Base-by-base conservation (phyloP, 768 basidiomycete genomes). In the Floccularia luteovirens region DNA sequence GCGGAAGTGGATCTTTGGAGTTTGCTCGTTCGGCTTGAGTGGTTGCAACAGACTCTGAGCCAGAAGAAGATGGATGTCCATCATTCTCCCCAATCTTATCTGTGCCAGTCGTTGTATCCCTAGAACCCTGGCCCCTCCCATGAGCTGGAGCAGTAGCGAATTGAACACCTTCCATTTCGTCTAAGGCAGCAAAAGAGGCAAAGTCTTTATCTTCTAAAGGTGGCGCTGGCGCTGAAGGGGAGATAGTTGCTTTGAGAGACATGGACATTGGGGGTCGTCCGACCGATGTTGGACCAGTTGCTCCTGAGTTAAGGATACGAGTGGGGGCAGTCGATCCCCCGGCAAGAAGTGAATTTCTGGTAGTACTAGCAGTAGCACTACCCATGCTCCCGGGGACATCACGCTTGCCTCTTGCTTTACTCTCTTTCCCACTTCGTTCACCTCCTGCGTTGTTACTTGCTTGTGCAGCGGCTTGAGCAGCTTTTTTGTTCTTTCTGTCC, bases 401-500 rank as follows among this genome's bases (percentile, higher is more conserved):
- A 36, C 63, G 62, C 55, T 63, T 67, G 16, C 50, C 47, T 37
- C 58, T 67, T 2, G 55, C 56, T 31, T 42, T 64, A 52, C 39
- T 61, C 46, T 35, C 64, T 53, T 32, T 63, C 47, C 13, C 54
- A 45, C 40, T 49, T 48, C 28, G 48, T 41, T 23, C 52, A 10
- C 45, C 56, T 14, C 66, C 58, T 11, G 56, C 65, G 4, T 67
- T 64, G 2, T 63, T 62, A 28, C 69, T 63, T 2, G 66, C 65
- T 19, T 67, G 70, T 0, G 75, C 74, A 2, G 81, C 78, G 22
- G 74, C 57, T 52, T 90, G 88, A 0, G 89, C 89, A 11, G 86
- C 81, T 57, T 90, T 90, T 69, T 97, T 97, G 68, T 98, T 97
- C 74, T 96, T 94, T 50, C 92, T 69, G 55, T 98, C 94, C 89